Base-by-base conservation (phyloP, 2,329 filamentous ascomycete genomes). In the Phialophora macrospora region DNA sequence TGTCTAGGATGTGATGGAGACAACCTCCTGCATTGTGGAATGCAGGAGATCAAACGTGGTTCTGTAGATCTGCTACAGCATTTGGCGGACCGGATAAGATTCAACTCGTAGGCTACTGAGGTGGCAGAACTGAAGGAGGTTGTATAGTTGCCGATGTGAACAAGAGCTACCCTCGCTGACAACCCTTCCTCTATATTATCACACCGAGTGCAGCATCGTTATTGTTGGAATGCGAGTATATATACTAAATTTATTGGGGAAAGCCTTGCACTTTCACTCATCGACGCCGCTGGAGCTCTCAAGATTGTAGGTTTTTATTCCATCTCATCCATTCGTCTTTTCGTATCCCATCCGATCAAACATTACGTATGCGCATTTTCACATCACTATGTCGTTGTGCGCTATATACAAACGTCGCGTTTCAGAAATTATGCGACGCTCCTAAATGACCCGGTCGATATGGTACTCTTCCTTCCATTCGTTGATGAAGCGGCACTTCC, bases 351-450 rank as follows among this genome's bases (percentile, higher is more conserved):
- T 30, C 12, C 24, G 4, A n/a, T 4, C 3, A 60, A 14, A 51
- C 30, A 52, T 52, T 52, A 52, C 12, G 46, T 38, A 26, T 26
- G 44, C 48, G 26, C 32, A 32, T 60, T 52, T 51, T 38, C 48
- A 60, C 20, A 38, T 52, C 20, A n/a, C 41, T 24, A 49, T 49
- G 48, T n/a, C 24, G n/a, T 11, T 9, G 30, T 34, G 48, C 7
- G 20, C 20, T 49, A 60, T 60, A 51, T 28, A 52, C 58, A 52
- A 22, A 26, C 30, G 22, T 26, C 30, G 28, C 3, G 30, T 30
- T 22, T 65, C 34, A 69, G 49, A 65, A 69, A 64, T 69, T 69
- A 55, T 64, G 60, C 12, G 67, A 67, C n/a, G 67, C 55, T n/a
- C 52, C 26, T 5, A 63, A 49, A 62, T 69, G 67, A 22, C 67